Percentiles rank a stretch among this genome's conserved stretches.
Conservation (phyloP, 73 alveolate genomes). For the Durusdinium trenchii region DNA sequence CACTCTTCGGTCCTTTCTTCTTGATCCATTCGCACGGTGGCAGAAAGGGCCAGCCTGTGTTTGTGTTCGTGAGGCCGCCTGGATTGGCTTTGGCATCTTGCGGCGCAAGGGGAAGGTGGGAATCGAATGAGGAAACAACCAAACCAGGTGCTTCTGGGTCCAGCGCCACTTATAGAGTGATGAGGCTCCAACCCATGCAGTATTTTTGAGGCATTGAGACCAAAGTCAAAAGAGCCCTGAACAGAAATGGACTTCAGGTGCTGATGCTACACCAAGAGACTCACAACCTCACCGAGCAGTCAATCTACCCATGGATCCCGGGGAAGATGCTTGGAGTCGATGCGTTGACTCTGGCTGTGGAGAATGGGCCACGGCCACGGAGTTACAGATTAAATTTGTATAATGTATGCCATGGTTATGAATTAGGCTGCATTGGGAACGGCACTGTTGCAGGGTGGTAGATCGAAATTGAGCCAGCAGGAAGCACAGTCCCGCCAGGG, state of each 20-base stretch:
- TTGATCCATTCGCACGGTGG: too few relatives aligned
- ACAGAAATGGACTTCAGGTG: background rate
- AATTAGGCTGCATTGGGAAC: too few relatives aligned
- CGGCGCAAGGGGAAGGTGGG: conserved; percentile 53
- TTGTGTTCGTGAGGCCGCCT: conserved; percentile 14
- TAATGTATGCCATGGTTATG: too few relatives aligned
- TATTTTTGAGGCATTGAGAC: background rate
- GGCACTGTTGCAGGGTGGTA: too few relatives aligned
- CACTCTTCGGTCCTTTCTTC: too few relatives aligned
- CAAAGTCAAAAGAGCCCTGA: background rate
- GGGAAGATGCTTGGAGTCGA: conserved; percentile 31
- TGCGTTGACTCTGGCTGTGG: too few relatives aligned
- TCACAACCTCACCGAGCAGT: conserved; percentile 15
- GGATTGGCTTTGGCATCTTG: conserved; percentile 55
- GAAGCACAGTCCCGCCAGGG: too few relatives aligned
- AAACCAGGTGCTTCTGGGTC: background rate
- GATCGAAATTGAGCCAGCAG: too few relatives aligned
- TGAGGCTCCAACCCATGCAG: too few relatives aligned
- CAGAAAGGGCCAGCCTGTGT: too few relatives aligned
- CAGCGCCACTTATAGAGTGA: background rate
- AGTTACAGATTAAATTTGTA: too few relatives aligned
- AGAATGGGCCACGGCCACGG: too few relatives aligned
- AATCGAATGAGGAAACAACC: background rate
- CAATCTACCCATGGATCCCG: conserved; percentile 63
- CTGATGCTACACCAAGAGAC: conserved; percentile 28